Evolutionary conservation across 371 early-diverging fungal species (phyloP), one percentile per base, ranked within the genome.

Genomic region (Actinomucor elegans): DNA sequence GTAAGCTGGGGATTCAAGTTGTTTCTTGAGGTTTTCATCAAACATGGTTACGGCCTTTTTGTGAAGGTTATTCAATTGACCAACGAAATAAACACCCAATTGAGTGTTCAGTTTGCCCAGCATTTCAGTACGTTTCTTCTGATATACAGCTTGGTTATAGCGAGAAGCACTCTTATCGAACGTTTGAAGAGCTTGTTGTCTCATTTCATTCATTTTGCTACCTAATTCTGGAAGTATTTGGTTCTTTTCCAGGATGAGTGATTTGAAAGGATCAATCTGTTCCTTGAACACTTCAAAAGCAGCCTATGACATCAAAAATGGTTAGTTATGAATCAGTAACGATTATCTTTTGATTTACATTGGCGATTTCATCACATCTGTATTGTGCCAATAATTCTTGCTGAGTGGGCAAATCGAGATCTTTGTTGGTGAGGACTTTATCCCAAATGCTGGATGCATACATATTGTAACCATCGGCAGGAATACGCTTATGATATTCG

Each of bases 291-390:
- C 69, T 17, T 77, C 86, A 61, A 91, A 86, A 0, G 88, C 91
- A 14, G 55, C 81, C 78, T 86, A 62, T 7, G 37, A 9, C 8
- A 36, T 20, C 10, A 18, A 20, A 28, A n/a, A n/a, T n/a, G n/a
- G n/a, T n/a, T n/a, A n/a, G n/a, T n/a, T n/a, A n/a, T n/a, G n/a
- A n/a, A n/a, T n/a, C n/a, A n/a, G n/a, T n/a, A n/a, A n/a, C n/a
- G n/a, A n/a, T n/a, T n/a, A n/a, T n/a, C n/a, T n/a, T n/a, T n/a
- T n/a, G n/a, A 35, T 48, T 58, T 64, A 77, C 82, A 44, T 81
- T 84, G n/a, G 92, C 86, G 53, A 98, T 97, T 67, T 98, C 99
- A 57, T 98, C 99, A 69, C 99, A 98, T 46, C 99, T 89, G 70
- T 91, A 98, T 76, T 98, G 97, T 23, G 98, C 98, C 52, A 99